Base-by-base conservation (phyloP, 768 basidiomycete genomes). In the Podaxis sp. region DNA sequence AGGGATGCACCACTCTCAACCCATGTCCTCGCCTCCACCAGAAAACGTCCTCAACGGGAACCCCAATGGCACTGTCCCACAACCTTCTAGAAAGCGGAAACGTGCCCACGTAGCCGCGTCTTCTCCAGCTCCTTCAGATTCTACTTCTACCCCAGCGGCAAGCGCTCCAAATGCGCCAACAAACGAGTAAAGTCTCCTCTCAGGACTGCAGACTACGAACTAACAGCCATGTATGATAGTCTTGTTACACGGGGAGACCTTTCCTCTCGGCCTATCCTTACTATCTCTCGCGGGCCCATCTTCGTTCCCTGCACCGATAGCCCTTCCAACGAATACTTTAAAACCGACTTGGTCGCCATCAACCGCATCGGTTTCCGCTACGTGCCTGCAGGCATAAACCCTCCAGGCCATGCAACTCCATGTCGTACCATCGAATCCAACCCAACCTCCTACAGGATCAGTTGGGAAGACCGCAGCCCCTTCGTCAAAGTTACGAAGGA, bases 391-490 rank as follows among this genome's bases (percentile, higher is more conserved):
- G 91, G 92, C 53, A 86, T 92, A 66, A 82, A 84, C 24, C 83
- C 82, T 0, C 80, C 79, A 8, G 87, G 86, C 15, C 81, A 81
- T 61, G 75, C 79, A 8, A 71, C 84, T 12, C 82, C 89, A 13
- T 94, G 90, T 69, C 85, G 91, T 13, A 90, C 90, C 2, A 93
- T 95, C 69, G 92, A 95, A 76, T 88, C 85, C 69, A 82, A 82
- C 15, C 95, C 95, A 0, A 80, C 83, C 1, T 73, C 76, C 4
- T 89, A 82, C 71, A 83, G 93, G 54, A 84, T 94, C 64, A 88
- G 89, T 70, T 96, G 95, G 95, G 94, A 96, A 73, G 95, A 97
- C 74, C 86, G 95, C 24, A 92, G 88, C 67, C 80, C 89, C 0
- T 93, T 90, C 70, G 78, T 95, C 57, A 86, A 86, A 58, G 87